Evolutionary conservation across 441 rosid species (phyloP).

Genomic region (Lepidium campestre): DNA sequence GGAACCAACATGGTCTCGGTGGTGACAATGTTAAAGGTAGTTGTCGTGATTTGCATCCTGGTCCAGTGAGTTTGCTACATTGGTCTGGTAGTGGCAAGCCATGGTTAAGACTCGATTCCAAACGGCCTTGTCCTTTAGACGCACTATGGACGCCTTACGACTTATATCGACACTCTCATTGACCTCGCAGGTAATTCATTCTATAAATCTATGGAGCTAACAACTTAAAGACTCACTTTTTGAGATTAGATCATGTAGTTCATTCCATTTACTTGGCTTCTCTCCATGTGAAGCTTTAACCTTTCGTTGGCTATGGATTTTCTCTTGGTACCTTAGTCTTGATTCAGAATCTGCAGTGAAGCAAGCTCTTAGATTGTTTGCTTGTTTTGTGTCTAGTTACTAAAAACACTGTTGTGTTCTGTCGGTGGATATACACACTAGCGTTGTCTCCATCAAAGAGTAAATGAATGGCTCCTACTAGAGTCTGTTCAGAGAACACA

Average conservation of each 20-base stretch:
- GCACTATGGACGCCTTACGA: conserved; percentile 76
- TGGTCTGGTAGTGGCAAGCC: conserved; percentile 99
- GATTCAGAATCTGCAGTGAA: neutral
- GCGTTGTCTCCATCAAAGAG: neutral
- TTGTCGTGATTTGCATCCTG: conserved; percentile 81
- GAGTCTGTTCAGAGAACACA: conserved; percentile 1
- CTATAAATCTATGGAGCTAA: neutral
- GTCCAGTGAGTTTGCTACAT: conserved; percentile 79
- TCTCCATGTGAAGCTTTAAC: conserved; percentile 1
- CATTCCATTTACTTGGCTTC: neutral
- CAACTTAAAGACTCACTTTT: neutral
- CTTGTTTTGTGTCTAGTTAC: neutral
- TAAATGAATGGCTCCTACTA: conserved; percentile 15
- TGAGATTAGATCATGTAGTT: neutral
- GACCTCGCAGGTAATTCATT: neutral
- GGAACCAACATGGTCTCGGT: conserved; percentile 90
- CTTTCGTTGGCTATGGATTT: neutral
- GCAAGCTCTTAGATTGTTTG: conserved; percentile 15
- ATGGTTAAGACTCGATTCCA: conserved; percentile 71
- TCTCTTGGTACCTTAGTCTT: neutral
- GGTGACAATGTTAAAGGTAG: conserved; percentile 87
- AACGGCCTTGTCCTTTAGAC: conserved; percentile 70
- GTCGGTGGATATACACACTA: conserved; percentile 24
- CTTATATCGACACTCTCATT: conserved; percentile 44
- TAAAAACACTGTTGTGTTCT: conserved; percentile 13